Evolutionary conservation across 192 early-diverging fungal genomes (phyloP), one percentile per base, ranked within the genome.

Genomic region (Endogone sp.): DNA sequence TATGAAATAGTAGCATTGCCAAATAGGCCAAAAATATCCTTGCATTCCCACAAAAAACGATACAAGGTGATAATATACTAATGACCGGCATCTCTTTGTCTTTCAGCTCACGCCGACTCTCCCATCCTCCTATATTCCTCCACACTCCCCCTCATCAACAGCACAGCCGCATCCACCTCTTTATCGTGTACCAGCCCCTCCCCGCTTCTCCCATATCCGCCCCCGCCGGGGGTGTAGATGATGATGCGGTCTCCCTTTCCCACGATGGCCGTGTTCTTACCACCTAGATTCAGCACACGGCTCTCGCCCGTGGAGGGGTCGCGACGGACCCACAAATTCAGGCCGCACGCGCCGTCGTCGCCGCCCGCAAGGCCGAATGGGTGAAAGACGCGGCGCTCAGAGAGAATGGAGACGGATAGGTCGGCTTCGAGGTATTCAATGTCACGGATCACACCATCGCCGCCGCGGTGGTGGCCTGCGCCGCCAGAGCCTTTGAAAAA

Each of bases 141-240:
- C 37, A 49, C 37, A 49, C 37, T 49, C 1, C 37, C 37, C 37
- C 37, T 49, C 9, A 49, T 16, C 9, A 49, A 16, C 0, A 49
- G 16, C 37, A 49, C 37, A 6, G 9, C 37, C 9, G 37, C 37
- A 49, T 49, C 37, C 9, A 49, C 1, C 9, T 49, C 37, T 16
- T 16, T 49, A 6, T 49, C 37, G 9, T 6, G 9, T 49, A 11
- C 9, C 37, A 49, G 16, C 37, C 37, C 37, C 37, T 49, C 16
- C 16, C 37, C 37, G 16, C 37, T 49, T 11, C 24, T 16, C 9
- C 89, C 89, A 77, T 80, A 95, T n/a, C 94, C 97, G 29, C 97
- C 97, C 56, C 95, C 97, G 2, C 97, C 97, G 25, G 97, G 97
- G 0, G 95, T 94, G 76, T 89, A 84, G 49, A 99, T 87, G 21